These are phyloP conservation scores for Fusarium cicatricum DNA, from an alignment of 2,329 filamentous ascomycete species.

Conservation along the genomic window DNA sequence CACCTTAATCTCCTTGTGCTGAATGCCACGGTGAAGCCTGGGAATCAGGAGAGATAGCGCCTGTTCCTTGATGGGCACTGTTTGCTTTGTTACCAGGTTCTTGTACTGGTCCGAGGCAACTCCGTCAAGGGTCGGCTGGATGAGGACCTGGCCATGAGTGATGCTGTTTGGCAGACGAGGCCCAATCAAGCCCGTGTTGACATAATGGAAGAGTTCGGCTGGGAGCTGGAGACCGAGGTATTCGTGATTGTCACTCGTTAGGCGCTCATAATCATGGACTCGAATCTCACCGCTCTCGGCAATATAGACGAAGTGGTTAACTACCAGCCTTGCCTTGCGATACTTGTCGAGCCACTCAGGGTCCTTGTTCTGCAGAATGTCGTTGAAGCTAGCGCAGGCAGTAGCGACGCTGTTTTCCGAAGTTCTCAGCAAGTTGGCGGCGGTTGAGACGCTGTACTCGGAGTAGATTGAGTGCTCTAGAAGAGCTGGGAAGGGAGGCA, in stretches of 20 bases:
- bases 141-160: constrained; percentile 78
- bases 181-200: constrained; percentile 83
- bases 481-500: constrained; percentile 81
- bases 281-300: constrained; percentile 78
- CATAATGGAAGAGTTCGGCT: constrained; percentile 88
- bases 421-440: constrained; percentile 77
- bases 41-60: constrained; percentile 81
- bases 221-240: constrained; percentile 91
- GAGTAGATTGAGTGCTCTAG: constrained; percentile 65
- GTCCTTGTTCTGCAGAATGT: constrained; percentile 76
- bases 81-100: constrained; percentile 76
- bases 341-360: constrained; percentile 86
- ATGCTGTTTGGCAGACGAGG: constrained; percentile 83
- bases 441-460: constrained; percentile 73
- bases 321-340: constrained; percentile 82
- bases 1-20: constrained; percentile 79
- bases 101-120: constrained; percentile 82
- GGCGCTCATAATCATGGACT: constrained; percentile 75
- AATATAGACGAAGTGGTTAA: constrained; percentile 88
- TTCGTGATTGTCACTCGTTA: constrained; percentile 85
- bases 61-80: constrained; percentile 78
- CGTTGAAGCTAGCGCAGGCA: constrained; percentile 80
- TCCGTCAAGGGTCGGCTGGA: constrained; percentile 87
- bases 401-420: constrained; percentile 74
- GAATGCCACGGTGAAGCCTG: constrained; percentile 83